Conservation (phyloP, 2,329 filamentous ascomycete species). For the Aspergillus flavus region DNA sequence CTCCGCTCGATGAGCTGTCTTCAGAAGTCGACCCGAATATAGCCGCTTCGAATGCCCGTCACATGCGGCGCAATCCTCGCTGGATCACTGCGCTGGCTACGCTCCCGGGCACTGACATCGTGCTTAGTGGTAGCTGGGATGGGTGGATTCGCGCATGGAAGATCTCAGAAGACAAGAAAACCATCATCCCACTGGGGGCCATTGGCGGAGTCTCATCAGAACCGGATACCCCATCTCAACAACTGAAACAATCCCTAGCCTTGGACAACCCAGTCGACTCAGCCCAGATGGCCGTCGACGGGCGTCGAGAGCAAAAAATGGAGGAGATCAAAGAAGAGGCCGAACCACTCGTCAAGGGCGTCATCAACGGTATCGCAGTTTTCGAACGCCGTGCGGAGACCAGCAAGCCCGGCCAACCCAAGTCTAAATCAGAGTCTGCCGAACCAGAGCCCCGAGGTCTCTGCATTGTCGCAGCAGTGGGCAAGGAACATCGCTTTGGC, state of each 20-base stretch:
- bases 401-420: constrained; percentile 27
- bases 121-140: constrained; percentile 94
- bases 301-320: constrained; percentile 17
- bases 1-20: constrained; percentile 69
- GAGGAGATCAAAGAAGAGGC: constrained; percentile 24
- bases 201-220: constrained; percentile 50
- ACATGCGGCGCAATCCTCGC: constrained; percentile 66
- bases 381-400: constrained; percentile 70
- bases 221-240: constrained; percentile 34
- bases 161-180: constrained; percentile 79
- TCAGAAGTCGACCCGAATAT: constrained; percentile 69
- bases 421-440: constrained; percentile 19
- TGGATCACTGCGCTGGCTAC: constrained; percentile 89
- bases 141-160: constrained; percentile 84
- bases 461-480: constrained; percentile 82
- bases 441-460: constrained; percentile 61
- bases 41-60: constrained; percentile 45
- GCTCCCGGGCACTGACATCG: constrained; percentile 85
- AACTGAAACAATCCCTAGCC: constrained; percentile 38
- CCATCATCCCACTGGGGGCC: constrained; percentile 71
- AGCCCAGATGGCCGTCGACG: constrained; percentile 27
- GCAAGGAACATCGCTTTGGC: constrained; percentile 82
- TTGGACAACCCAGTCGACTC: constrained; percentile 32
- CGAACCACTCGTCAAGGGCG: constrained; percentile 62
- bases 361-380: constrained; percentile 86